A percentile compares a stretch with the other conserved stretches of the same genome.
Evolutionary conservation across 2,329 filamentous ascomycete species (phyloP).

Genomic region (Arachnomyces sp.): DNA sequence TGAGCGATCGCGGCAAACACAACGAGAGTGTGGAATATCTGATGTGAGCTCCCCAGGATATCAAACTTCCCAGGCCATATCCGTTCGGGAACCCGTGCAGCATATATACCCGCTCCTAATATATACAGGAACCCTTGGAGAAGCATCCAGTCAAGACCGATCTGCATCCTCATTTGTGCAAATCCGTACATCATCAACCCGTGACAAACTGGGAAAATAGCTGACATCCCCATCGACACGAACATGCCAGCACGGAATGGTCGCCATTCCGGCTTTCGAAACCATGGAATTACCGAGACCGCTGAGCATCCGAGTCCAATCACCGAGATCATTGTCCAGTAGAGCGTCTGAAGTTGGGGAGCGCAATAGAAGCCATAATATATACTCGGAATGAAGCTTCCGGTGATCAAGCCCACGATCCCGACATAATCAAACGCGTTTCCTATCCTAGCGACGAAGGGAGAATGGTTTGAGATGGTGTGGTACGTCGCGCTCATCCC

Average conservation of each 20-base stretch:
- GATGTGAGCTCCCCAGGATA: slow-evolving; percentile 87
- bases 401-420: slow-evolving; percentile 85
- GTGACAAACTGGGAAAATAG: slow-evolving; percentile 74
- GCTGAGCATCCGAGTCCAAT: slow-evolving; percentile 68
- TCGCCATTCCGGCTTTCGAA: slow-evolving; percentile 74
- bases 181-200: slow-evolving; percentile 61
- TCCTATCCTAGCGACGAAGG: slow-evolving; percentile 66
- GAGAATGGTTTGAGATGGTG: slow-evolving; percentile 75
- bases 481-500: slow-evolving; percentile 83
- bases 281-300: slow-evolving; percentile 71
- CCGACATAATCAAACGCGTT: slow-evolving; percentile 94
- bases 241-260: slow-evolving; percentile 87
- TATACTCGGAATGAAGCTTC: slow-evolving; percentile 79
- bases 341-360: slow-evolving; percentile 56
- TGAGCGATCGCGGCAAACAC: slow-evolving; percentile 74
- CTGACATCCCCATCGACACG: slow-evolving; percentile 74
- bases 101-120: slow-evolving; percentile 75
- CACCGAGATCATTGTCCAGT: slow-evolving; percentile 69
- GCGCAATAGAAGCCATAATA: slow-evolving; percentile 78
- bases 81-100: slow-evolving; percentile 74
- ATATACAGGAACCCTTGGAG: slow-evolving; percentile 79
- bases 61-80: slow-evolving; percentile 71
- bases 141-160: slow-evolving; percentile 73
- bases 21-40: slow-evolving; percentile 90
- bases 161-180: slow-evolving; percentile 56